These are phyloP conservation scores for Saccharomyces pastorianus DNA, from an alignment of 1,139 yeast genomes.

Conservation along the genomic window DNA sequence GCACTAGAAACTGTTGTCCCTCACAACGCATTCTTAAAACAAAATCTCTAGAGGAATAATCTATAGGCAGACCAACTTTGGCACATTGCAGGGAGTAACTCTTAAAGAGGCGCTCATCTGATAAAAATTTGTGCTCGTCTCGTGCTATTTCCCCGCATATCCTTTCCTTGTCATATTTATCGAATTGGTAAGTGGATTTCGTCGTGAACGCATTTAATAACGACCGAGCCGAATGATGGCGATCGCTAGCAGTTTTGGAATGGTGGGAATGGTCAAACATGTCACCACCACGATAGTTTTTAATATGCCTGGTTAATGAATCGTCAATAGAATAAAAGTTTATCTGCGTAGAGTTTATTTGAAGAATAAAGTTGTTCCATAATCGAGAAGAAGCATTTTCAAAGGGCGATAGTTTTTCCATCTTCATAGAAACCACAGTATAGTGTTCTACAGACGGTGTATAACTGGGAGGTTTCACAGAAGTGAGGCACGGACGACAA, in stretches of 20 bases:
- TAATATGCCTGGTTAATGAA: constrained; percentile 14
- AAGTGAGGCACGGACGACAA: constrained; percentile 17
- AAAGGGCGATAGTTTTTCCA: constrained; percentile 62
- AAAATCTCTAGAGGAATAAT: constrained; percentile 38
- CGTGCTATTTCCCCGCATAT: constrained; percentile 24
- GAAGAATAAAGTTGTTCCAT: constrained; percentile 58
- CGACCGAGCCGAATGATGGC: constrained; percentile 6
- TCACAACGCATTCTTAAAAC: constrained; percentile 57
- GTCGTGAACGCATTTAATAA: constrained; percentile 3
- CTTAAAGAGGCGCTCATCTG: constrained; percentile 35
- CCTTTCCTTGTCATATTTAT: constrained; percentile 24
- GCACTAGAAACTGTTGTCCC: constrained; percentile 55
- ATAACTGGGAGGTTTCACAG: constrained; percentile 44
- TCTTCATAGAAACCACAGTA: constrained; percentile 46
- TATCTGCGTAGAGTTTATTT: constrained; percentile 64
- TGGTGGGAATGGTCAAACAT: constrained; percentile 9
- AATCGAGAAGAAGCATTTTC: constrained; percentile 51
- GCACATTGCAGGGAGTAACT: constrained; percentile 65
- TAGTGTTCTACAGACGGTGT: constrained; percentile 51
- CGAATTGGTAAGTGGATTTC: constrained; percentile 18
- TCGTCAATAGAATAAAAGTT: constrained; percentile 44
- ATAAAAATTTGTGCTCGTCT: constrained; percentile 30
- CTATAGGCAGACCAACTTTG: constrained; percentile 58
- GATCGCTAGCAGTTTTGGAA: constrained; percentile 1
- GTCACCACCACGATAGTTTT: constrained; percentile 18